Evolutionary conservation across 495 filamentous ascomycete species (phyloP).

Genomic region (Stereocaulon alpinum): DNA sequence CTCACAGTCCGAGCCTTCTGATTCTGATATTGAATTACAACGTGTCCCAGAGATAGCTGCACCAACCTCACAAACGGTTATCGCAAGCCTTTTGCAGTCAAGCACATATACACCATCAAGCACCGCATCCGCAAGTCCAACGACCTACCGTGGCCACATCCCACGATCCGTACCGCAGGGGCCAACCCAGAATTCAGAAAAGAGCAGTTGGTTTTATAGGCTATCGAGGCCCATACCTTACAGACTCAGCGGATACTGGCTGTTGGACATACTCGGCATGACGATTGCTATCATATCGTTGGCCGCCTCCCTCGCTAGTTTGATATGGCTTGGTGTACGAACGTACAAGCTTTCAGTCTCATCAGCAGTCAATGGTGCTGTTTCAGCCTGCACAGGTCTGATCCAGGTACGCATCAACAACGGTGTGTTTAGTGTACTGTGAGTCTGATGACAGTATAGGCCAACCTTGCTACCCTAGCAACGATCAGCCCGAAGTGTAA

Average conservation of each 20-base stretch:
- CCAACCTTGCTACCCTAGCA: not conserved
- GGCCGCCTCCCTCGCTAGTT: conserved; percentile 9
- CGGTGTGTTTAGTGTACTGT: not conserved
- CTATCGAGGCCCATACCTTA: not conserved
- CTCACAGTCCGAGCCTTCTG: not conserved
- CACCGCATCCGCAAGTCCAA: not conserved
- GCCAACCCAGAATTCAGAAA: not conserved
- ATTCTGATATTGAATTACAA: not conserved
- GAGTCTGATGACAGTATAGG: not conserved
- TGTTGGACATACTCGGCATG: not conserved
- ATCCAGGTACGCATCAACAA: not conserved
- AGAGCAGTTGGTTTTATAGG: not conserved
- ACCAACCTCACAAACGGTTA: too few species aligned
- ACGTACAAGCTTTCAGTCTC: conserved; percentile 8
- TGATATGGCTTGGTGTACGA: conserved; percentile 10
- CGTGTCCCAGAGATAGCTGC: not conserved
- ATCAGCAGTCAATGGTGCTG: not conserved
- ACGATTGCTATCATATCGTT: not conserved
- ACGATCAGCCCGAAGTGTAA: not conserved
- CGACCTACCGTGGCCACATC: too few species aligned
- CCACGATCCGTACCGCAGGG: not conserved
- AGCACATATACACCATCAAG: not conserved
- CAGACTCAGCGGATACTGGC: not conserved
- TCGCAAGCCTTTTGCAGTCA: not conserved
- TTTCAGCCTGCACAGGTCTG: not conserved